Evolutionary conservation across 352 stramenopile species (phyloP), one percentile per base, ranked within the genome.

Genomic region (Phytophthora citricola): DNA sequence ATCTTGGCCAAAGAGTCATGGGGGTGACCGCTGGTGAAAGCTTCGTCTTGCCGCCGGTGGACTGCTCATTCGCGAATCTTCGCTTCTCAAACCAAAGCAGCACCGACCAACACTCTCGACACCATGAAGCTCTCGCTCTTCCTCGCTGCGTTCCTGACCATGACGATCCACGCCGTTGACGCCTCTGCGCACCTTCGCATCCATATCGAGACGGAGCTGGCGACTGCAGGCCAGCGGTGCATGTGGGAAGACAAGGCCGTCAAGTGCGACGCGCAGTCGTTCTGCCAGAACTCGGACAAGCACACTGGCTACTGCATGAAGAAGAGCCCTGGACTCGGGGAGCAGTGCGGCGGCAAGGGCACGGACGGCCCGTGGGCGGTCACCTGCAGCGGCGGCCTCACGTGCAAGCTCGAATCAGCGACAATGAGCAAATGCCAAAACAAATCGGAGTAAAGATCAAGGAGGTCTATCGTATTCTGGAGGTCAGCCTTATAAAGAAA

Each of bases 271-370:
- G 20, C 34, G 1, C 20, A 15, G 4, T 32, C 61, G 27, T 58
- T 58, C 36, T 70, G 62, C 24, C 39, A 66, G 22, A 39, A 66
- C 22, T 34, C 40, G 5, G 39, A 60, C 39, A 58, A 66, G 17
- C 38, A 55, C 51, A 58, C 36, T 22, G 58, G 64, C 27, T 63
- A 49, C 44, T 73, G 64, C 46, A 15, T 63, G 26, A 63, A 63
- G 38, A 53, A 55, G 52, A 49, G 26, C 14, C 64, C 64, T 6
- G 58, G 31, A n/a, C 22, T 50, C n/a, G 39, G 52, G 2, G 64
- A 73, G 7, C 51, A 68, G 39, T 73, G 64, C 32, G 64, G 57
- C 12, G 64, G 64, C 22, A 55, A 58, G n/a, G 46, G 20, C 3
- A 41, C 20, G 26, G 12, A 44, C 2, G 64, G 64, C 1, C 57